phyloP scores from a whole-genome alignment of 2,329 filamentous ascomycete species.

The Cladosporium sp. region DNA sequence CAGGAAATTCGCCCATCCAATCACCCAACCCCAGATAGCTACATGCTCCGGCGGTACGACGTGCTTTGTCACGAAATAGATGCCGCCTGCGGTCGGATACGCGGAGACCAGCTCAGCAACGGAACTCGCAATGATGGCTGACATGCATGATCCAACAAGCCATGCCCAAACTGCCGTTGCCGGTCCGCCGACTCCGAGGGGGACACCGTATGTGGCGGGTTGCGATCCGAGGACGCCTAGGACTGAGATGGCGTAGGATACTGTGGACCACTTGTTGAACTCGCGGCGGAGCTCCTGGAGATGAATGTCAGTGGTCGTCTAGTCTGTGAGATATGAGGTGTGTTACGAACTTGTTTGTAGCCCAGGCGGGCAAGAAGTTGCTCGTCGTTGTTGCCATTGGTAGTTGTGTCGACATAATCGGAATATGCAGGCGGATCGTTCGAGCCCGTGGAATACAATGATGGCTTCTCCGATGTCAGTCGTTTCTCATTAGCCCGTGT shows the following conservation, averaged over 20 bases:
- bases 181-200: slow-evolving; percentile 61
- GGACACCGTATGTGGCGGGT: slow-evolving; percentile 63
- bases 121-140: slow-evolving; percentile 64
- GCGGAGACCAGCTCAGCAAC: slow-evolving; percentile 68
- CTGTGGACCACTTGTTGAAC: slow-evolving; percentile 67
- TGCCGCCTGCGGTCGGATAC: slow-evolving; percentile 67
- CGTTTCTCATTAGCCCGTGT: slow-evolving; percentile 6
- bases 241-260: slow-evolving; percentile 68
- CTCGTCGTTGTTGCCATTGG: slow-evolving; percentile 56
- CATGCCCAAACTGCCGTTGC: slow-evolving; percentile 68
- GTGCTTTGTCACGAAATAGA: slow-evolving; percentile 69
- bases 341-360: slow-evolving; percentile 58
- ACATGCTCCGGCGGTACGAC: slow-evolving; percentile 59
- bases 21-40: slow-evolving; percentile 61
- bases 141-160: slow-evolving; percentile 65
- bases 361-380: slow-evolving; percentile 62
- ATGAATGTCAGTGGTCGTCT: slow-evolving; percentile 26
- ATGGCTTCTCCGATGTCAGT: slow-evolving; percentile 12
- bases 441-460: not conserved
- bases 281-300: slow-evolving; percentile 61
- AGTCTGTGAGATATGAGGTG: not conserved
- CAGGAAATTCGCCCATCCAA: slow-evolving; percentile 43
- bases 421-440: slow-evolving; percentile 12
- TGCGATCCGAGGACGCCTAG: slow-evolving; percentile 66
- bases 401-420: not conserved